These are phyloP conservation scores for Kalanchoe fedtschenkoi DNA, from an alignment of 164 flowering plant species.

Conservation along the genomic window DNA sequence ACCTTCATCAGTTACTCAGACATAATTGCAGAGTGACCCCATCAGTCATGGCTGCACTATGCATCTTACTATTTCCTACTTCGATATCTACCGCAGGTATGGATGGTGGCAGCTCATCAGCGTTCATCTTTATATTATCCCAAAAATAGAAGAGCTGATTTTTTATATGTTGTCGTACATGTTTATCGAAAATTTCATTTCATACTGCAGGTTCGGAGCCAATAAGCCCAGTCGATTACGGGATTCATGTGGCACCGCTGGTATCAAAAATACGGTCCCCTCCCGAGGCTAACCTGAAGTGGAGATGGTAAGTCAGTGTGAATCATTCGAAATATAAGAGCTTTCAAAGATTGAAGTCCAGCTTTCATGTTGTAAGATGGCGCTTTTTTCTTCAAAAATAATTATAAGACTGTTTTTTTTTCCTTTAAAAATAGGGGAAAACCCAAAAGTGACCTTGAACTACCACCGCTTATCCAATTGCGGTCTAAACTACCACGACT, in stretches of 20 bases:
- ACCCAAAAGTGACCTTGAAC: no score
- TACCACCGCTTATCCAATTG: no score
- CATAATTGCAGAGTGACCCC: not conserved
- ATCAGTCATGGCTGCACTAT: conserved; percentile 3
- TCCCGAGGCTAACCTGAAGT: not conserved
- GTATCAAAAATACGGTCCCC: not conserved
- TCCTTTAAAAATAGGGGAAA: no score
- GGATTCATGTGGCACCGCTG: not conserved
- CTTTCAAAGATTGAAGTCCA: no score
- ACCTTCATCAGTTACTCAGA: not conserved
- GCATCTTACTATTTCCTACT: not conserved
- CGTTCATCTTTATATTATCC: no score
- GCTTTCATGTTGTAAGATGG: no score
- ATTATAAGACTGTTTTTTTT: no score
- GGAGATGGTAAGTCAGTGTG: conserved; percentile 3
- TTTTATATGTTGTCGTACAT: not conserved
- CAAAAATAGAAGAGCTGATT: no score
- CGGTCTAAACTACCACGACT: no score
- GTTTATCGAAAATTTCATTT: not conserved
- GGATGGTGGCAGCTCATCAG: not conserved
- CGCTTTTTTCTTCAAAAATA: no score
- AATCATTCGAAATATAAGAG: no score
- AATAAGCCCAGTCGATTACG: not conserved
- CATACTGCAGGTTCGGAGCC: not conserved
- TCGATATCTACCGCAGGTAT: not conserved